Evolutionary conservation across 73 alveolate genomes (phyloP), one percentile per base, ranked within the genome.

Genomic region (Effrenium voratum): DNA sequence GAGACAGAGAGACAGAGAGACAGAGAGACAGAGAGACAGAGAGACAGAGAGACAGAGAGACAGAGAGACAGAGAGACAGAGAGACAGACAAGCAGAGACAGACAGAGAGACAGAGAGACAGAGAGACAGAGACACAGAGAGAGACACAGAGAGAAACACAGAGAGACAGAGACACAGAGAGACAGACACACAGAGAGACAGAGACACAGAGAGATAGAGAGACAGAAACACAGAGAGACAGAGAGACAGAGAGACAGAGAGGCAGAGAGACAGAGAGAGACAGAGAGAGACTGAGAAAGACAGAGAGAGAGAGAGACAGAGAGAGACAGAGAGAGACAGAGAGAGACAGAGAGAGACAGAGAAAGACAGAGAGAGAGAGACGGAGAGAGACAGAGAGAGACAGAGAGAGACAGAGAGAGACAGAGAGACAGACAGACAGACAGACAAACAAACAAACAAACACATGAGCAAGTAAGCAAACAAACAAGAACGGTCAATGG

Each of bases 101-200:
- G 81, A 68, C 45, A 68, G 81, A 68, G 81, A 68, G 81, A 68
- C 45, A 68, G 45, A 68, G 38, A 68, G 45, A 68, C 81, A 68
- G 81, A 68, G 81, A 68, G 45, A 68, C 45, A 68, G 81, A 68
- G 81, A 68, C 45, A 68, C 81, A 68, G 45, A 68, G 81, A 68
- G 81, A 68, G 45, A 68, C 45, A 68, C 45, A 68, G 81, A 68
- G 45, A 68, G 81, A 68, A 12, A 68, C 45, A 68, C 45, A 68
- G 81, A 68, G 81, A 68, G 45, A 68, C 81, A 68, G 45, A 68
- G 45, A 68, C 45, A 68, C 45, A 68, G 81, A 68, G 81, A 68
- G 81, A 68, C 81, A 68, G 45, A 68, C 45, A 68, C 45, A 68
- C 45, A 68, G 81, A 68, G 81, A 68, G 81, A 68, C 45, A 68